Evolutionary conservation across 2,329 filamentous ascomycete genomes (phyloP), one percentile per base, ranked within the genome.

Genomic region (Verticillium longisporum): DNA sequence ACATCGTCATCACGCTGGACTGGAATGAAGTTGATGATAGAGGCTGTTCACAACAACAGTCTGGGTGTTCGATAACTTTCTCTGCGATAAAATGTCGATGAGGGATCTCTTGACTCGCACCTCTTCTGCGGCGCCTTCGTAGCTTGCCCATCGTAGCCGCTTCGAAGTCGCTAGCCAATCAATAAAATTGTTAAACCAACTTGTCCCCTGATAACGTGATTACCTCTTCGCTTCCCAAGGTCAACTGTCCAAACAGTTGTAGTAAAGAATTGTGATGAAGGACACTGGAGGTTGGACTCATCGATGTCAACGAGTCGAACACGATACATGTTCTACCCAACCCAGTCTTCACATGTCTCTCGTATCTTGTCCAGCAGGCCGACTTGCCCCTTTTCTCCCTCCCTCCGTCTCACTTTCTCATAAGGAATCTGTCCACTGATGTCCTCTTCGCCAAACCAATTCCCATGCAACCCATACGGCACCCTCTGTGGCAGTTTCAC

Each of bases 381-480:
- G 0, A 5, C 10, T 6, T 26, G 5, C 2, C 9, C 3, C 6
- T 26, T n/a, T 11, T 32, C 13, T 5, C n/a, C 55, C 34, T 10
- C 21, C 14, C 53, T 13, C 0, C 21, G n/a, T 11, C 61, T 58
- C 13, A 61, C 54, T 11, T 21, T 53, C 2, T 66, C 60, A 0
- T 67, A 71, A 33, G 66, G 65, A 33, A 77, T 73, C 68, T 88
- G 86, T 1, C 69, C 69, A 7, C 67, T 64, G 26, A 88, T 79
- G 62, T 86, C 76, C 3, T 78, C 74, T 61, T 82, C 78, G 0
- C 76, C 73, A 60, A 88, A 87, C 83, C 85, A 89, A 6, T 76
- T 77, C 4, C 85, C 86, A 68, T 89, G 88, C 57, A 91, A 71
- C 0, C 88, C 88, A 66, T 91, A 91, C 0, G 88, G 87, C 0